Base-by-base conservation (phyloP, 257 asterid species). In the Petunia secreta region DNA sequence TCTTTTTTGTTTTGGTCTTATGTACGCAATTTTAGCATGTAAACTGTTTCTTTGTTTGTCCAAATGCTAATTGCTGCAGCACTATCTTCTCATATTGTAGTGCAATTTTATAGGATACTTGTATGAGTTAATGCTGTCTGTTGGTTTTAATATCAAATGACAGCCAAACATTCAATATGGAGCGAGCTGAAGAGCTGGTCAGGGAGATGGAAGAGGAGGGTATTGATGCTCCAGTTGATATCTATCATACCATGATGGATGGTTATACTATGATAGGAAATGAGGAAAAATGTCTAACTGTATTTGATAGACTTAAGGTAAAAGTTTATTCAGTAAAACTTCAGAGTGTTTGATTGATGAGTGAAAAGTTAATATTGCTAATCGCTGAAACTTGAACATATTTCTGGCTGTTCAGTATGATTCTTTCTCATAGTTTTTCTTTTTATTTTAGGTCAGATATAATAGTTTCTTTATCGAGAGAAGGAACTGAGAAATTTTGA, bases 201-300 rank as follows among this genome's bases (percentile, higher is more conserved):
- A 93, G 94, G 82, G 94, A 96, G 88, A 96, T 96, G 99, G 99
- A 96, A 90, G 97, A 89, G 87, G 88, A 89, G 78, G 99, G 99
- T 63, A 92, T 94, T 78, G 99, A 96, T 88, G 98, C 99, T 81
- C 87, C 96, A 52, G 81, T 96, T 80, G 96, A 89, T 87, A 92
- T 96, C 78, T 94, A 94, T 84, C 99, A 96, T 87, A 93, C 93
- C 64, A 94, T 96, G 99, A 92, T 96, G 98, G 99, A 96, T 86
- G 99, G 99, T 41, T 95, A 95, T 89, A 91, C 96, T 78, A 92
- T 89, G 92, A 84, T 80, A 57, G 89, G 83, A 66, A 85, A 94
- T 82, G 97, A 92, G 80, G 92, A 90, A 36, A 96, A 91, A 86
- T 96, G 99, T 82, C 85, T 96, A 59, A 74, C 89, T 87, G 97